Evolutionary conservation across 2,329 filamentous ascomycete genomes (phyloP), one percentile per base, ranked within the genome.

Genomic region (Huntiella moniliformis): DNA sequence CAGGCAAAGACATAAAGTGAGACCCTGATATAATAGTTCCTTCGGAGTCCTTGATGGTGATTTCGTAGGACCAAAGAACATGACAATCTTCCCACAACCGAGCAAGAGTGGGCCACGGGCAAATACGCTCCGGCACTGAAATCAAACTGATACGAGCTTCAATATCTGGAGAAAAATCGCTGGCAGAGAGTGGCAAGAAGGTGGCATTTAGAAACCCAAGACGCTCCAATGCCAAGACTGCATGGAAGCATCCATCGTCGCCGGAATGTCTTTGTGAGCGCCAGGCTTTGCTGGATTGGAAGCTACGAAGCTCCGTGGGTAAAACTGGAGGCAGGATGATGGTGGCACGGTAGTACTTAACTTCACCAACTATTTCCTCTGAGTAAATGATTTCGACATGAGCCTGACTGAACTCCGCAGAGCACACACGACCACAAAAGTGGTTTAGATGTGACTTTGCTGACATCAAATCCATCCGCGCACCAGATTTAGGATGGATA

Each of bases 221-320:
- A 5, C 71, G 54, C 56, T 88, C 77, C 0, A 96, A 65, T 4
- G 66, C 67, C 16, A 73, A 61, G 55, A 87, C 94, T 1, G 86
- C 82, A 55, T 83, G 73, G 51, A 93, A 91, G 0, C 84, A 81
- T 1, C 80, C 84, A 58, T 95, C 88, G 55, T 81, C 84, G 53
- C 67, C 76, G 0, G 86, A 85, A 53, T 74, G 76, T 48, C 67
- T 72, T 54, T 91, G 79, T 0, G 77, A 82, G 8, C 53, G 59
- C 86, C 86, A 95, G 0, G 71, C 66, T 35, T 60, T 62, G 12
- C 81, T 73, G 7, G 85, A 59, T 10, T 67, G 58, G n/a, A 22
- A 38, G 6, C 28, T 31, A 4, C 39, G 39, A 13, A 41, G 17
- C 5, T 18, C n/a, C 3, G 68, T 62, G n/a, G 82, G 70, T 1